A percentile compares a stretch with the other conserved stretches of the same genome.
Evolutionary conservation across 495 filamentous ascomycete genomes (phyloP).

Genomic region (Penicillium steckii): DNA sequence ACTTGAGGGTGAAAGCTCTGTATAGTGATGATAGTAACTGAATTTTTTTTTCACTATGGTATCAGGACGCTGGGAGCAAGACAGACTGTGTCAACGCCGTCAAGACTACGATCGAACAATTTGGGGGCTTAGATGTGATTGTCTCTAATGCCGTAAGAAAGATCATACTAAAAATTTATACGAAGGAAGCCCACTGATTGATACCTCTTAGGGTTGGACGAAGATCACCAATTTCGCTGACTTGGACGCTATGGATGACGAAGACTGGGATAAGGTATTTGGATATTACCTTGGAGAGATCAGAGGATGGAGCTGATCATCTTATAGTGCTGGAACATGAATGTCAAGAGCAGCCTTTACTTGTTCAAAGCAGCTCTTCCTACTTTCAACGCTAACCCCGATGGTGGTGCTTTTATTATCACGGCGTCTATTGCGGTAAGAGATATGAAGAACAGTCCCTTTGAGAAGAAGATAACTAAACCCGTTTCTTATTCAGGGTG

Average conservation of each 20-base stretch:
- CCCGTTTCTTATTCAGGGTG: constrained; percentile 31
- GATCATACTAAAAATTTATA: neutral
- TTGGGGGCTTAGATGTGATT: constrained; percentile 69
- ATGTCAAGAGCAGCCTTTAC: constrained; percentile 65
- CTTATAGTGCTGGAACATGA: constrained; percentile 62
- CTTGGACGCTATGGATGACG: constrained; percentile 58
- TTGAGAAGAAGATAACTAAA: neutral
- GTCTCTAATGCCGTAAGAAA: constrained; percentile 66
- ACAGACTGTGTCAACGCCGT: constrained; percentile 55
- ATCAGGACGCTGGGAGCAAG: constrained; percentile 62
- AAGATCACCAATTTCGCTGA: constrained; percentile 63
- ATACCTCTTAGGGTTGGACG: constrained; percentile 65
- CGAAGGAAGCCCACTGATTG: no score
- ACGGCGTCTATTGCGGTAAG: constrained; percentile 63
- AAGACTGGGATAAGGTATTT: constrained; percentile 69
- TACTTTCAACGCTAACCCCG: constrained; percentile 64
- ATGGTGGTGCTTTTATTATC: constrained; percentile 67
- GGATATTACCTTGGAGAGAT: neutral
- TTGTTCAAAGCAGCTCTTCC: constrained; percentile 62
- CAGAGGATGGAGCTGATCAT: neutral
- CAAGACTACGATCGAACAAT: constrained; percentile 50
- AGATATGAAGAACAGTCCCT: neutral
- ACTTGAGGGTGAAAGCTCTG: neutral
- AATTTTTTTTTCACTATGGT: neutral
- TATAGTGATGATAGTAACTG: neutral